A percentile compares a stretch with the other conserved stretches of the same genome.
Evolutionary conservation across 768 basidiomycete genomes (phyloP).

Genomic region (Pleurotus sapidus): DNA sequence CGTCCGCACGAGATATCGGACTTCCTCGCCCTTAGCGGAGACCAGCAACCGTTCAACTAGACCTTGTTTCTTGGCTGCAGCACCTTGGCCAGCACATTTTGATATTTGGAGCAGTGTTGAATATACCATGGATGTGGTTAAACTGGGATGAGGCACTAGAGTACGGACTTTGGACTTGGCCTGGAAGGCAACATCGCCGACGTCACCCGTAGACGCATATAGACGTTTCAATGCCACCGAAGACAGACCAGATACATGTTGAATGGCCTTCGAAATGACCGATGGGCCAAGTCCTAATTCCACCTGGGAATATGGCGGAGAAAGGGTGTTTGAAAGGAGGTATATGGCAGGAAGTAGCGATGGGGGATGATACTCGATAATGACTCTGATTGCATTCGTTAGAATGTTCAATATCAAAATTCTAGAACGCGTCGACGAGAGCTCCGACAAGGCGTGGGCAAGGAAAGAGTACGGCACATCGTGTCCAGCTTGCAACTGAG

Average conservation of each 20-base stretch:
- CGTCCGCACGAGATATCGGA: slow-evolving; percentile 77
- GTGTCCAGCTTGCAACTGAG: slow-evolving; percentile 36
- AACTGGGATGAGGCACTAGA: slow-evolving; percentile 66
- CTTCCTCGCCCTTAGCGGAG: slow-evolving; percentile 82
- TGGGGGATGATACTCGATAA: slow-evolving; percentile 60
- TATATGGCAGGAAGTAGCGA: slow-evolving; percentile 79
- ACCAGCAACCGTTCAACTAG: slow-evolving; percentile 82
- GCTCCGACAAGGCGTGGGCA: slow-evolving; percentile 54
- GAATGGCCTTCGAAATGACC: slow-evolving; percentile 67
- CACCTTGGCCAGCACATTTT: slow-evolving; percentile 68
- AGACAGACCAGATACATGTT: slow-evolving; percentile 67
- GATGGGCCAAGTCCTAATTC: slow-evolving; percentile 72
- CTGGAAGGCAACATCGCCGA: slow-evolving; percentile 84
- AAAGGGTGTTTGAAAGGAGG: slow-evolving; percentile 77
- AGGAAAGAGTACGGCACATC: slow-evolving; percentile 72
- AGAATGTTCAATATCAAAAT: slow-evolving; percentile 65
- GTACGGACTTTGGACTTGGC: slow-evolving; percentile 78
- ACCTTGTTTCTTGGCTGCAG: slow-evolving; percentile 71
- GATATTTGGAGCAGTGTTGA: slow-evolving; percentile 66
- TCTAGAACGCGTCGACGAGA: slow-evolving; percentile 71
- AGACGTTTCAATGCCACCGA: slow-evolving; percentile 55
- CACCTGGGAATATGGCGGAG: slow-evolving; percentile 68
- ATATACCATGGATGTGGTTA: slow-evolving; percentile 66
- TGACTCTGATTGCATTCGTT: slow-evolving; percentile 71
- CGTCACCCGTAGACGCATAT: slow-evolving; percentile 76